Evolutionary conservation across 495 filamentous ascomycete genomes (phyloP).

Genomic region (Massariosphaeria phaeospora): DNA sequence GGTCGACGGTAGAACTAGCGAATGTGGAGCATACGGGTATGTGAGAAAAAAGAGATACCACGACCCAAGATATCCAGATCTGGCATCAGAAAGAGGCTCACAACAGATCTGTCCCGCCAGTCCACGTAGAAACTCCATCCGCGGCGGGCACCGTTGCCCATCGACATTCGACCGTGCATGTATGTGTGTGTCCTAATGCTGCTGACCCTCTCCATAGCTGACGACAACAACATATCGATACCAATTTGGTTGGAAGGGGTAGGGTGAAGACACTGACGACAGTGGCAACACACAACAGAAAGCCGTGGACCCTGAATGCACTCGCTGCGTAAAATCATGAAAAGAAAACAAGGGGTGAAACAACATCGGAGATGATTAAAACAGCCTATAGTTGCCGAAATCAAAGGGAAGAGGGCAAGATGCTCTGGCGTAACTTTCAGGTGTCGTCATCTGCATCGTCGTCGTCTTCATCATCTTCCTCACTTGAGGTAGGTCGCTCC

Average conservation of each 20-base stretch:
- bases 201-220: not conserved
- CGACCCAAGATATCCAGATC: not conserved
- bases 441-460: conserved; percentile 35
- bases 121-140: not conserved
- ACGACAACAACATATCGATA: not conserved
- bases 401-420: not conserved
- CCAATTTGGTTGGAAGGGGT: conserved; percentile 10
- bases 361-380: not conserved
- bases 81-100: not conserved
- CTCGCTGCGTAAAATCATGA: conserved; percentile 23
- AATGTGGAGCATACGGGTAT: conserved; percentile 16
- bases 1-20: conserved; percentile 9
- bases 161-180: not conserved
- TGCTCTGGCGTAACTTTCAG: conserved; percentile 6
- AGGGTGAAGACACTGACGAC: not conserved
- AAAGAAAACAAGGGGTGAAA: not conserved
- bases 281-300: conserved; percentile 6
- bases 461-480: conserved; percentile 37
- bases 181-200: conserved; percentile 4
- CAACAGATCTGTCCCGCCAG: not conserved
- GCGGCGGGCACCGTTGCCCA: not conserved
- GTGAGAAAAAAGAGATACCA: not conserved
- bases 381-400: conserved; percentile 3
- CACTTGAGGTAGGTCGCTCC: conserved; percentile 28
- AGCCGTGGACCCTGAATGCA: conserved; percentile 9